Percentiles rank a stretch among this genome's conserved stretches.
Evolutionary conservation across 495 filamentous ascomycete species (phyloP).

Genomic region (Penicillium cosmopolitanum): DNA sequence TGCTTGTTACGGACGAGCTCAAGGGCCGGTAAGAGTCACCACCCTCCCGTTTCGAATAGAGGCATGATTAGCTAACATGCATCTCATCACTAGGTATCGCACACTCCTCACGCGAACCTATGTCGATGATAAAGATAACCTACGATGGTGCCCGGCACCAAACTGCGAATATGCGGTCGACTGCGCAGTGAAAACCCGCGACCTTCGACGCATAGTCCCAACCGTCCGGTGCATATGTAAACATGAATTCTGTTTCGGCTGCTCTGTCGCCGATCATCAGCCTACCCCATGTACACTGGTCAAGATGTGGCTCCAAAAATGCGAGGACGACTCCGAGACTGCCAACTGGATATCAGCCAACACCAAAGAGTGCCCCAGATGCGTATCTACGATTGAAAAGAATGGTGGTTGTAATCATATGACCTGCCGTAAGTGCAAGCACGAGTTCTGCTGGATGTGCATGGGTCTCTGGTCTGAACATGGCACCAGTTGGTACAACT

Average conservation of each 20-base stretch:
- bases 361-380: conserved; percentile 97
- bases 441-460: conserved; percentile 99
- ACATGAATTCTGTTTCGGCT: conserved; percentile 95
- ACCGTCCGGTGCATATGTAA: conserved; percentile 84
- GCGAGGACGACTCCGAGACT: conserved; percentile 96
- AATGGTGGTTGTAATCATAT: conserved; percentile 99
- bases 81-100: conserved; percentile 63
- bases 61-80: not conserved
- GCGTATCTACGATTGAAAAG: conserved; percentile 96
- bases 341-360: conserved; percentile 99
- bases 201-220: conserved; percentile 81
- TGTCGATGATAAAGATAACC: conserved; percentile 91
- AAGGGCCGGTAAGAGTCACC: conserved; percentile 58
- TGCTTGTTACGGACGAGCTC: conserved; percentile 76
- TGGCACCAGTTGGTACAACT: conserved; percentile 99
- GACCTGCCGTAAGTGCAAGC: conserved; percentile 97
- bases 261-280: conserved; percentile 87
- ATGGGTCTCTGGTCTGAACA: conserved; percentile 99
- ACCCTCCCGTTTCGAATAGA: not conserved
- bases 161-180: conserved; percentile 93
- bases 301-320: conserved; percentile 97
- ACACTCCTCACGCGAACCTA: conserved; percentile 89
- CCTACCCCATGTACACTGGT: conserved; percentile 89
- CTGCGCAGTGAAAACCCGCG: conserved; percentile 81
- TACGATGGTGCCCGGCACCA: conserved; percentile 97